Base-by-base conservation (phyloP, 2,329 filamentous ascomycete genomes). In the Atkinsonella hypoxylon region DNA sequence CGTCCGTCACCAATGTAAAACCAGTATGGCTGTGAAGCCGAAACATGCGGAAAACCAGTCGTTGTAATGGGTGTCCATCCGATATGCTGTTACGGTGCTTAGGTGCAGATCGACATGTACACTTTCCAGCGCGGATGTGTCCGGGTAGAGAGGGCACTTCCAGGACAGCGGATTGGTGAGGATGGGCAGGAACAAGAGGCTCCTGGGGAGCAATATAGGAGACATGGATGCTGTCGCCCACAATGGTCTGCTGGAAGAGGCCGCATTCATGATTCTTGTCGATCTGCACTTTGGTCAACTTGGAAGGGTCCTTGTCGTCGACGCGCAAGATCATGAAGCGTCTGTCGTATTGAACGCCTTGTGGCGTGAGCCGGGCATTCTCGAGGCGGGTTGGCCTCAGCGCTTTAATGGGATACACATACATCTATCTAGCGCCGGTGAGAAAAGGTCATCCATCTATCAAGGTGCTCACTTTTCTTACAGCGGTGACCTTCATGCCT, bases 341-440 rank as follows among this genome's bases (percentile, higher is more conserved):
- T 10, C 85, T 77, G 67, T 89, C 85, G 61, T 85, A 69, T 40
- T 71, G 68, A 57, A 87, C 71, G 13, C 85, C 84, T 55, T 80
- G 75, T n/a, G 72, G 70, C 5, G 76, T 77, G 45, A 87, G 64
- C n/a, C 66, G 65, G 3, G 81, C 73, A 0, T 67, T 64, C 4
- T 70, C 53, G 32, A 88, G 67, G 17, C 72, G 64, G 49, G 83
- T 76, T 47, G 77, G 78, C 36, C 81, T 78, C n/a, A 88, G 74
- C 8, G 76, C 82, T 62, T 89, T 89, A 67, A 89, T 82, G 41
- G 85, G 84, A 63, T 89, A 87, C 45, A 85, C 73, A 64, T 82
- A 86, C 36, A 89, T 72, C 65, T 69, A 22, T 22, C n/a, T n/a
- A 18, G n/a, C 17, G 20, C 26, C 26, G 6, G 26, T 26, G 26